Conservation (phyloP, 2,329 filamentous ascomycete species). For the Nakataea oryzae region DNA sequence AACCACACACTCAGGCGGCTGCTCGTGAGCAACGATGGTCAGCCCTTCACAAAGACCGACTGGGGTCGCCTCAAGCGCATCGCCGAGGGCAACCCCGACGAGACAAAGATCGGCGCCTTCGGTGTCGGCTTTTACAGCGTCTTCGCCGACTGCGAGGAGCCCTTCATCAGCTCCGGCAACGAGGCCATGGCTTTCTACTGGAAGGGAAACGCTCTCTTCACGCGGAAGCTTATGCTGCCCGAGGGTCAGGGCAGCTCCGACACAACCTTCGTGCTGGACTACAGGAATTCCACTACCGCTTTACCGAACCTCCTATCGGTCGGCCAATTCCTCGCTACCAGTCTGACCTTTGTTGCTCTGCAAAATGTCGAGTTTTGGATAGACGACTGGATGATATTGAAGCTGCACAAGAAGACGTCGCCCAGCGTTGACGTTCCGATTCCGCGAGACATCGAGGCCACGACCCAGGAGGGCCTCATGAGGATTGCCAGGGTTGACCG, state of each 20-base stretch:
- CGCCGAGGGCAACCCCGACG: conserved; percentile 97
- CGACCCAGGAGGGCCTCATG: conserved; percentile 83
- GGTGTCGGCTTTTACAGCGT: conserved; percentile 98
- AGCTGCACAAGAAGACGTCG: conserved; percentile 75
- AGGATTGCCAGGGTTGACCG: conserved; percentile 70
- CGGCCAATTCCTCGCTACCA: conserved; percentile 87
- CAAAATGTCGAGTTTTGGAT: conserved; percentile 83
- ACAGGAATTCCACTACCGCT: conserved; percentile 78
- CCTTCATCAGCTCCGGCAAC: conserved; percentile 85
- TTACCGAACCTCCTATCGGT: conserved; percentile 78
- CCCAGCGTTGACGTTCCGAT: conserved; percentile 63
- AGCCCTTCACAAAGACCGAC: conserved; percentile 79
- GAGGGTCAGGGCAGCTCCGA: conserved; percentile 52
- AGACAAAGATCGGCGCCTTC: conserved; percentile 98
- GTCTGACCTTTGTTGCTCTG: conserved; percentile 88
- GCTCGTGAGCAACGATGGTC: conserved; percentile 88
- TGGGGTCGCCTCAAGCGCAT: conserved; percentile 93
- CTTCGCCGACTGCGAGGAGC: conserved; percentile 95
- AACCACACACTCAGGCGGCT: conserved; percentile 80
- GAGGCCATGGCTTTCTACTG: conserved; percentile 99
- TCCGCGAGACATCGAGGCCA: conserved; percentile 69
- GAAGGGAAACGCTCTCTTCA: conserved; percentile 97
- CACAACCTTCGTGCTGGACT: conserved; percentile 92
- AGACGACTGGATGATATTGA: conserved; percentile 74
- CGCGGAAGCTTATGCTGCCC: conserved; percentile 68